phyloP scores from a whole-genome alignment of 2,329 filamentous ascomycete species.

The Apiospora saccharicola region DNA sequence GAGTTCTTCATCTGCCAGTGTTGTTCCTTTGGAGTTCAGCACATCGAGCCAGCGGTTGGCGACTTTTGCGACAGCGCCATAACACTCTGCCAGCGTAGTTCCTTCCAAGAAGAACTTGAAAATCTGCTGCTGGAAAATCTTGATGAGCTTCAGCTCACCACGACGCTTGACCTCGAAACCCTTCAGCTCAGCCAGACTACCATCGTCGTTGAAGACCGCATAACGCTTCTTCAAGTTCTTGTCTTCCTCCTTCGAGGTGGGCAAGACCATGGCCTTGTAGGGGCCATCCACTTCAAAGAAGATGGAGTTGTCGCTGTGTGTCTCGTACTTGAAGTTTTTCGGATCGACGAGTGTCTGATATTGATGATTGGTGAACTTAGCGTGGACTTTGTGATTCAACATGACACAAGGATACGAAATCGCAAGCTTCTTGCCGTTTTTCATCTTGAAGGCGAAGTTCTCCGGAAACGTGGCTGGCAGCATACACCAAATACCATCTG shows the following conservation, averaged over 20 bases:
- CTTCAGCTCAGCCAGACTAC: slow-evolving; percentile 92
- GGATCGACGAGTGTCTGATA: slow-evolving; percentile 90
- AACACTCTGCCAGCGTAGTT: slow-evolving; percentile 85
- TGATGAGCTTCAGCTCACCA: slow-evolving; percentile 98
- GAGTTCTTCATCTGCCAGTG: slow-evolving; percentile 92
- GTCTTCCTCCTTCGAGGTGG: slow-evolving; percentile 97
- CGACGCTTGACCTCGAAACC: slow-evolving; percentile 97
- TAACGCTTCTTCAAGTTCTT: slow-evolving; percentile 99
- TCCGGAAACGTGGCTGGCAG: slow-evolving; percentile 95
- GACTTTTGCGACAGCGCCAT: slow-evolving; percentile 89
- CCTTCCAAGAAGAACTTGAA: slow-evolving; percentile 99
- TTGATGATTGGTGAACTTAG: slow-evolving; percentile 94
- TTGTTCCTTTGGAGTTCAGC: slow-evolving; percentile 84
- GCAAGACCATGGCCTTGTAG: slow-evolving; percentile 96
- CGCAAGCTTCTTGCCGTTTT: slow-evolving; percentile 94
- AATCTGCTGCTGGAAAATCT: slow-evolving; percentile 98
- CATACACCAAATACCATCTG: slow-evolving; percentile 99
- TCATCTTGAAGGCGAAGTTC: slow-evolving; percentile 92
- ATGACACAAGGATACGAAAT: slow-evolving; percentile 99
- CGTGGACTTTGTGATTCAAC: slow-evolving; percentile 97
- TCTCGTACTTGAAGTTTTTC: slow-evolving; percentile 87
- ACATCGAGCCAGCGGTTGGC: slow-evolving; percentile 98
- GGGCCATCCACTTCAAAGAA: slow-evolving; percentile 99
- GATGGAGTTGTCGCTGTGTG: slow-evolving; percentile 97
- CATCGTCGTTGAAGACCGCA: slow-evolving; percentile 98